Evolutionary conservation across 305 asterid species (phyloP).

Genomic region (Solanum hybrid): DNA sequence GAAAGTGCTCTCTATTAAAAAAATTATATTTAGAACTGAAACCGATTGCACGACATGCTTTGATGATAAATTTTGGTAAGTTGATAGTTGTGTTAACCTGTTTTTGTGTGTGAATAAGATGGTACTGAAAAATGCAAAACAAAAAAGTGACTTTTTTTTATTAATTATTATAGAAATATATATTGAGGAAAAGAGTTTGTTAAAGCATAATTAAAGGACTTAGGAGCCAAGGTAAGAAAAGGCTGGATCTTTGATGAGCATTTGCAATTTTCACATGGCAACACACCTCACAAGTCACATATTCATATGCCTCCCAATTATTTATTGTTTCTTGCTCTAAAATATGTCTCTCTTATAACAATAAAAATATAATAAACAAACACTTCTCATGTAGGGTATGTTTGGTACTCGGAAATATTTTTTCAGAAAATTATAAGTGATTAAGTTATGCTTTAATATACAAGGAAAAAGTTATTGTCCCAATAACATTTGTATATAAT

Average conservation of each 20-base stretch:
- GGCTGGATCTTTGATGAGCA: not conserved
- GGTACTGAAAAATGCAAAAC: not conserved
- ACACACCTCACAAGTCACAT: not conserved
- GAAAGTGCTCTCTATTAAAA: not conserved
- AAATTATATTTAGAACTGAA: no score
- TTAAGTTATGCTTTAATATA: not conserved
- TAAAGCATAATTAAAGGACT: not conserved
- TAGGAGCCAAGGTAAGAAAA: not conserved
- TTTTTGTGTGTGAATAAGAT: not conserved
- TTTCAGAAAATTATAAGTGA: not conserved
- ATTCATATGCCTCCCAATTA: not conserved
- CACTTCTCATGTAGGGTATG: not conserved
- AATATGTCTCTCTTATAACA: not conserved
- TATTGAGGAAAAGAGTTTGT: not conserved
- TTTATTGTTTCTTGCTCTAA: not conserved
- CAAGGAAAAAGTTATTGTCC: not conserved
- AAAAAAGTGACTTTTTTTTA: not conserved
- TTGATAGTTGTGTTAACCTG: not conserved
- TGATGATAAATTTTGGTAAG: no score
- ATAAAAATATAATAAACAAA: not conserved
- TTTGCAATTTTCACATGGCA: conserved; percentile 1
- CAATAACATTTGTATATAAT: not conserved
- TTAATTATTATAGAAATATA: not conserved
- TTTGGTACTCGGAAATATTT: not conserved
- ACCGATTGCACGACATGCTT: no score